Base-by-base conservation (phyloP, 768 basidiomycete species). In the Harrya chromipes region DNA sequence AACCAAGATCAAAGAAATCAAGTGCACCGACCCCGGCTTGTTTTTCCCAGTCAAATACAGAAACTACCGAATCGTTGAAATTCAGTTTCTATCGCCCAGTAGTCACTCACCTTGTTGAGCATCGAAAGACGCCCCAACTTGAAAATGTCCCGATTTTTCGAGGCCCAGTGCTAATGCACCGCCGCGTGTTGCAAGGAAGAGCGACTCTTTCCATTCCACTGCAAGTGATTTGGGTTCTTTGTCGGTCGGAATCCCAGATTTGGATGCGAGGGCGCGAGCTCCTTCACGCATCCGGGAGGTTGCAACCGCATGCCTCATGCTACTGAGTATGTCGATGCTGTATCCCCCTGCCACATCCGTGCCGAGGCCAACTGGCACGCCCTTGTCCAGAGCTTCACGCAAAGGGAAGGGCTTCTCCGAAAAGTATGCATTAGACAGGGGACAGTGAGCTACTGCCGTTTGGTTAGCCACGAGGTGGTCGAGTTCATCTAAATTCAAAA, bases 331-430 rank as follows among this genome's bases (percentile, higher is more conserved):
- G 58, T 88, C 85, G 31, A 84, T 62, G 40, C 79, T 81, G 65
- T 94, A 94, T 5, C 93, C 93, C 2, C 92, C 93, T 2, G 90
- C 90, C 38, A 94, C 72, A 56, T 95, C 93, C 19, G 84, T 83
- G 2, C 93, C 93, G 1, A 95, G 77, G 0, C 92, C 93, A 11
- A 94, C 80, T 23, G 74, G 77, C 26, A 92, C 82, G 0, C 75
- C 77, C 24, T 65, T 67, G 38, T 77, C 68, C 29, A 93, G 70
- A 4, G 89, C 88, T 64, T 91, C 88, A 27, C 83, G 80, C 29
- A 88, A 70, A 3, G 75, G 78, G 60, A 90, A 85, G 1, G 84
- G 80, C 46, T 78, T 72, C 12, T 81, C 77, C 0, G 89, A 92
- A 67, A 94, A 92, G 68, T 94, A 95, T 3, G 80, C 77, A 61